Conservation (phyloP, 768 basidiomycete species). For the Coprinopsis sp. region DNA sequence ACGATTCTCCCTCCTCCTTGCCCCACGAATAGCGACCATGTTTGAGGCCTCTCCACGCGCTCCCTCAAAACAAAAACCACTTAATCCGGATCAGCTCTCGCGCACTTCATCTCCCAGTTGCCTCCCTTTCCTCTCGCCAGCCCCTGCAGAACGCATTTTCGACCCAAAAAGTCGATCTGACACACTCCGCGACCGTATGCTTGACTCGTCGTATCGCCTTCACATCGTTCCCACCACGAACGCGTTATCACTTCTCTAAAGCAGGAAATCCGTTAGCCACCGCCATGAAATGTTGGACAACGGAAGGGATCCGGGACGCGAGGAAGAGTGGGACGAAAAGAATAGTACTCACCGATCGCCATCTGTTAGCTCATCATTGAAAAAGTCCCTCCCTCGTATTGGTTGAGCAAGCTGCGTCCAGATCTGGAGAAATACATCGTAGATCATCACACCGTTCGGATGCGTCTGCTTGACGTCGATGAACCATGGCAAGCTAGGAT, state of each 20-base stretch:
- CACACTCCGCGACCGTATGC: conserved; percentile 45
- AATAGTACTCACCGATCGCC: conserved; percentile 22
- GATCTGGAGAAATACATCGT: conserved; percentile 49
- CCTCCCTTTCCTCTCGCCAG: conserved; percentile 50
- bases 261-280: too few species aligned
- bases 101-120: conserved; percentile 63
- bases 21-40: too few species aligned
- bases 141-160: conserved; percentile 48
- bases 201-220: conserved; percentile 26
- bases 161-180: conserved; percentile 58
- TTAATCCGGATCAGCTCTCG: conserved; percentile 11
- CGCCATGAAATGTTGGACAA: too few species aligned
- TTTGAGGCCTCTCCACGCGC: too few species aligned
- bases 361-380: conserved; percentile 50
- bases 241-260: conserved; percentile 38
- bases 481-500: conserved; percentile 61
- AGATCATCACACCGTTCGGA: conserved; percentile 53
- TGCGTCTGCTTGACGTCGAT: conserved; percentile 48
- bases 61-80: too few species aligned
- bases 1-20: too few species aligned
- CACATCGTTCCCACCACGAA: conserved; percentile 45
- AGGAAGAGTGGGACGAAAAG: background rate
- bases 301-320: background rate
- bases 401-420: conserved; percentile 36
- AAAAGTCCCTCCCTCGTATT: conserved; percentile 52